Evolutionary conservation across 2,329 filamentous ascomycete genomes (phyloP).

Genomic region (Zasmidium angulare): DNA sequence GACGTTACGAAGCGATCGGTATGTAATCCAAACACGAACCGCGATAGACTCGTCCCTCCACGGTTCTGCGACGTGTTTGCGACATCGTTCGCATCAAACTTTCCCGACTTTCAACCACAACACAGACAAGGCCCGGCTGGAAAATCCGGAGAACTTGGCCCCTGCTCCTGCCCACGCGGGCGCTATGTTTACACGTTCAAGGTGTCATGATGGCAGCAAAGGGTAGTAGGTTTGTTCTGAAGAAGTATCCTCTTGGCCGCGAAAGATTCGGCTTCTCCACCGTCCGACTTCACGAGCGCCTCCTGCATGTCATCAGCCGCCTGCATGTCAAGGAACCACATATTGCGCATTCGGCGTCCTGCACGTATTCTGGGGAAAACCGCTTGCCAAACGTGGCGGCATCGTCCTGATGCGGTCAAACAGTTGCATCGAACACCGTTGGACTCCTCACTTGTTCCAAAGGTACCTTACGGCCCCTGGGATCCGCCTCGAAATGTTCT

Average conservation of each 20-base stretch:
- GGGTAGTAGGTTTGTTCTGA: neutral
- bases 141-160: neutral
- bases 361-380: neutral
- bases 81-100: neutral
- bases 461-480: neutral
- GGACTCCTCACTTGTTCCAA: neutral
- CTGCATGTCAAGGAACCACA: neutral
- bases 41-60: neutral
- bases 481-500: neutral
- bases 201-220: neutral
- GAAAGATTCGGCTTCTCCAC: neutral
- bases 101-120: neutral
- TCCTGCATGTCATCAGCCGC: neutral
- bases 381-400: neutral
- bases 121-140: neutral
- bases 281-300: neutral
- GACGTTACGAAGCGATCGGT: neutral
- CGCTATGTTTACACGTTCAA: neutral
- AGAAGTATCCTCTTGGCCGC: too few species aligned
- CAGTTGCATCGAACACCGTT: neutral
- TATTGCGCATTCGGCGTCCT: neutral
- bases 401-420: neutral
- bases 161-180: neutral
- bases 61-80: neutral
- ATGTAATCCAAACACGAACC: neutral